Evolutionary conservation across 2,329 filamentous ascomycete species (phyloP).

Genomic region (Rosellinia necatrix): DNA sequence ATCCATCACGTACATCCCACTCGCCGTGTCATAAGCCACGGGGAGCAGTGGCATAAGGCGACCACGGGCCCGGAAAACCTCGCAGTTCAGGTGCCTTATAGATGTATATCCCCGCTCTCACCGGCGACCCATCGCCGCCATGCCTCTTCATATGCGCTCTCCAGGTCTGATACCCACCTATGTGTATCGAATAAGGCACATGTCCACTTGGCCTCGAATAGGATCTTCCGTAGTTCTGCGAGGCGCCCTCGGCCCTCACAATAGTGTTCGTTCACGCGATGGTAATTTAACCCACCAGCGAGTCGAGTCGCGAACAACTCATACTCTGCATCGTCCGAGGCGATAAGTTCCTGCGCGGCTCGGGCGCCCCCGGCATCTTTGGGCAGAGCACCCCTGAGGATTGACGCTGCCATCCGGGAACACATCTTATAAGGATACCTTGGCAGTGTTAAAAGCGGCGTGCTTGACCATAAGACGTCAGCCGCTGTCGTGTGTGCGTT

Average conservation of each 20-base stretch:
- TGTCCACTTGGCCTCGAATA: constrained; percentile 83
- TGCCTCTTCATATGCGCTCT: constrained; percentile 84
- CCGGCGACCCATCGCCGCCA: constrained; percentile 88
- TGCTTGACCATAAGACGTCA: constrained; percentile 95
- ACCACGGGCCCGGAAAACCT: constrained; percentile 2
- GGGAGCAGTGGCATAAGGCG: background rate
- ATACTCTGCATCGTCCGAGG: constrained; percentile 78
- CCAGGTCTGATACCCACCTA: constrained; percentile 88
- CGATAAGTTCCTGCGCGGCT: constrained; percentile 77
- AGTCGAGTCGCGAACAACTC: constrained; percentile 76
- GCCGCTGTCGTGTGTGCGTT: constrained; percentile 98
- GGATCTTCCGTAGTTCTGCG: constrained; percentile 75
- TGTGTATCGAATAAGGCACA: constrained; percentile 90
- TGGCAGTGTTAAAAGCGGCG: constrained; percentile 85
- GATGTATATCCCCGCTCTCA: constrained; percentile 90
- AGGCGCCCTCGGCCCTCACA: constrained; percentile 70
- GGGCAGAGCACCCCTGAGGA: constrained; percentile 86
- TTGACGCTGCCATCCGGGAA: constrained; percentile 95
- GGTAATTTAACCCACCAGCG: constrained; percentile 67
- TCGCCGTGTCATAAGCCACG: background rate
- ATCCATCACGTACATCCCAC: background rate
- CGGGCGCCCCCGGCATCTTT: constrained; percentile 67
- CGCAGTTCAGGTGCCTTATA: constrained; percentile 45
- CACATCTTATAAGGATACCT: constrained; percentile 99
- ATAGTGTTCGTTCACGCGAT: constrained; percentile 47